Conservation (phyloP, 2,329 filamentous ascomycete species). For the Sporothrix schenckii region DNA sequence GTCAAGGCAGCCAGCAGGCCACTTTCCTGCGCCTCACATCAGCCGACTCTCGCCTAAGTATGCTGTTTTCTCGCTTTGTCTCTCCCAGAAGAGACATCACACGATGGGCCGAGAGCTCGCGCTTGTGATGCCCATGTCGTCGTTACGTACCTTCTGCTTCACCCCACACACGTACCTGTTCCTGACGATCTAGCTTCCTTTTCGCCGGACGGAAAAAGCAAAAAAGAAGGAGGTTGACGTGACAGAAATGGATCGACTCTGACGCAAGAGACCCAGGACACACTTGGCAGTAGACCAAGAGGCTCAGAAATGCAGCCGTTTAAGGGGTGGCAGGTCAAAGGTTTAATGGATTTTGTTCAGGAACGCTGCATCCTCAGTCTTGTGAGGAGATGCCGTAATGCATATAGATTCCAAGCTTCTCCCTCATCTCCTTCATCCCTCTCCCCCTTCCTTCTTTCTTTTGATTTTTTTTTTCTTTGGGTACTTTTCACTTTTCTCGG, state of each 20-base stretch:
- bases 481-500: background rate
- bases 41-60: slow-evolving; percentile 8
- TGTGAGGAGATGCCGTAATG: slow-evolving; percentile 2
- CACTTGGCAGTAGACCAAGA: background rate
- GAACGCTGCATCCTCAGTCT: slow-evolving; percentile 17
- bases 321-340: slow-evolving; percentile 32
- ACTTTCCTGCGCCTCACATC: background rate
- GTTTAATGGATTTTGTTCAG: slow-evolving; percentile 14
- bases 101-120: background rate
- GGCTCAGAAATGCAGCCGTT: slow-evolving; percentile 32
- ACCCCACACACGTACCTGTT: slow-evolving; percentile 4
- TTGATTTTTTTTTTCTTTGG: background rate
- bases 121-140: background rate
- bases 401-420: slow-evolving; percentile 27
- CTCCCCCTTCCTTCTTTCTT: slow-evolving; percentile 25
- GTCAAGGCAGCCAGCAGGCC: background rate
- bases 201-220: slow-evolving; percentile 8
- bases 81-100: slow-evolving; percentile 14
- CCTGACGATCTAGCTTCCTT: slow-evolving; percentile 15
- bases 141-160: background rate
- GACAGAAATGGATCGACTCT: slow-evolving; percentile 30
- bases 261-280: background rate
- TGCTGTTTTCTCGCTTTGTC: background rate
- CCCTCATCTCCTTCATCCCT: slow-evolving; percentile 31
- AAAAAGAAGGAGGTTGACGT: slow-evolving; percentile 18